Evolutionary conservation across 2,329 filamentous ascomycete species (phyloP), one percentile per base, ranked within the genome.

Genomic region (Talaromyces verruculosus): DNA sequence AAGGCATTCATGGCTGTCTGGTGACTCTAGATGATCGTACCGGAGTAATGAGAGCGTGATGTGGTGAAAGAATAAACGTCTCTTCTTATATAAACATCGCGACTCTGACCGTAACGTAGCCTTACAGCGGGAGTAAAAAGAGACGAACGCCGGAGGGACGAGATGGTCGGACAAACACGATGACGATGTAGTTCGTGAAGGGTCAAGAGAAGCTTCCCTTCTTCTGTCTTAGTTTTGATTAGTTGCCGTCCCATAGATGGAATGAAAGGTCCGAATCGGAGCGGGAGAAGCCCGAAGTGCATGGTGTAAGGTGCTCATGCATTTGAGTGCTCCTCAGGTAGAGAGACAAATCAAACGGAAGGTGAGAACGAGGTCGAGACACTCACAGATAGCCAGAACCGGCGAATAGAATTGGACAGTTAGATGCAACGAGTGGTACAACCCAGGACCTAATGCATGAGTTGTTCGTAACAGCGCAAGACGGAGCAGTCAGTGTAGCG

Each of bases 31-130:
- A 59, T 28, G 37, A 8, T 6, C 35, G 57, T 60, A 60, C 57
- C 57, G 15, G 15, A 33, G 37, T 25, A 45, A 57, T 33, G 43
- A 64, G 49, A 49, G 51, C 25, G 62, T 64, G 25, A 45, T 60
- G 57, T 43, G 57, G 22, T 7, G 17, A 11, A 19, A 30, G 25
- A 41, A 30, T 33, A 45, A 11, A 43, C 15, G 25, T n/a, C 37
- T 60, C 25, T 45, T 58, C 39, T 39, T 58, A 64, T 58, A 58
- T 58, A 45, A 57, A 64, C 62, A 64, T 64, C 10, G 51, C 61
- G 61, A 47, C 39, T 43, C 39, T 39, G 35, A 63, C 33, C 17
- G 19, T 49, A 64, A 58, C 11, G 37, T 58, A 35, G 61, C 47
- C 47, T 62, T 10, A 19, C 45, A 41, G 33, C 60, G 30, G 33